These are phyloP conservation scores for Pittosporum tobira DNA, from an alignment of 129 eudicot species.

Conservation along the genomic window DNA sequence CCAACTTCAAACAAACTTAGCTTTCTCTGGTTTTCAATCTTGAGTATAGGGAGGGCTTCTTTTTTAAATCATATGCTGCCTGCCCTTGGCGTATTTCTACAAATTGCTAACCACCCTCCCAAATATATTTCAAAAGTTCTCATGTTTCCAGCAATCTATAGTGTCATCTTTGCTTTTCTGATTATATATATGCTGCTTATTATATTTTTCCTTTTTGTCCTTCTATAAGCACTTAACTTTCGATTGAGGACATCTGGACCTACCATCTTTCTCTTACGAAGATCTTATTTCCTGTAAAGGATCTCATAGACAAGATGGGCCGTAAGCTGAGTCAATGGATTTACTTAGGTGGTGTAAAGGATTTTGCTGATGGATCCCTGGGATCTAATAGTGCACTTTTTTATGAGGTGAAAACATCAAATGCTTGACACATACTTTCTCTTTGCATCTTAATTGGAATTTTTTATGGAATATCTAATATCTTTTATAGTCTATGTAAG, in stretches of 20 bases:
- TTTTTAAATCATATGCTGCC: too few relatives aligned
- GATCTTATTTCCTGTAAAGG: conserved; percentile 27
- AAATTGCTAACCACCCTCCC: too few relatives aligned
- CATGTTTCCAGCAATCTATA: not conserved
- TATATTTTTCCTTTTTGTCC: not conserved
- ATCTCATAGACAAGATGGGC: conserved; percentile 50
- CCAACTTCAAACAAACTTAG: too few relatives aligned
- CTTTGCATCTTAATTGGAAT: too few relatives aligned
- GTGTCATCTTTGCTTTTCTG: not conserved
- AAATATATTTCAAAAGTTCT: not conserved
- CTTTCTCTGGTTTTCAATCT: too few relatives aligned
- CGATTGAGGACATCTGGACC: not conserved
- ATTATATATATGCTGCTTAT: not conserved
- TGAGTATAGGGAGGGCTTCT: too few relatives aligned
- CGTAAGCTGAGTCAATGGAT: conserved; percentile 67
- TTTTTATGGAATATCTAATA: too few relatives aligned
- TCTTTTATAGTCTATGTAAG: too few relatives aligned
- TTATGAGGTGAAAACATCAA: conserved; percentile 43
- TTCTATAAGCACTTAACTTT: conserved; percentile 4
- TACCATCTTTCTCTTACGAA: not conserved
- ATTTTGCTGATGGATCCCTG: conserved; percentile 89
- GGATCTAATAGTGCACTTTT: conserved; percentile 96
- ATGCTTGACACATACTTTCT: not conserved
- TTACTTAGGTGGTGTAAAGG: conserved; percentile 86
- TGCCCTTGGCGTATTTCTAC: too few relatives aligned